Conservation (phyloP, 768 basidiomycete genomes). For the Lactarius sanguifluus region DNA sequence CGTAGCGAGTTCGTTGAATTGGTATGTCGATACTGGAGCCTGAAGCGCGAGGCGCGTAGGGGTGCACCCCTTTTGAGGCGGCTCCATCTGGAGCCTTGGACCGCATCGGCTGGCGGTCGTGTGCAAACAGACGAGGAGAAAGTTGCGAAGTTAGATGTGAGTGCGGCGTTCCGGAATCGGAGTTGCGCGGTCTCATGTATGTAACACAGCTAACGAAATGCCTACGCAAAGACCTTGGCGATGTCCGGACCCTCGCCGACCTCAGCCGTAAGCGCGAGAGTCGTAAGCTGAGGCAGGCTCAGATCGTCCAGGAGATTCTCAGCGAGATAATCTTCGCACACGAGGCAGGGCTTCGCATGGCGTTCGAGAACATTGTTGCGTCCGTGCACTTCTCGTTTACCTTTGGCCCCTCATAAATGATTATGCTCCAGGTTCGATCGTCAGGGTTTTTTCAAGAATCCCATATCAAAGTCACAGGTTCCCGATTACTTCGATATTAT, state of each 20-base stretch:
- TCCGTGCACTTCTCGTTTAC: conserved; percentile 39
- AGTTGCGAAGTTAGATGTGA: conserved; percentile 74
- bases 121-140: conserved; percentile 82
- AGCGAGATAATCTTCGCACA: conserved; percentile 65
- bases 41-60: conserved; percentile 90
- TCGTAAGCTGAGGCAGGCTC: conserved; percentile 69
- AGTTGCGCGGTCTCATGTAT: conserved; percentile 7
- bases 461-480: conserved; percentile 75
- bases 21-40: conserved; percentile 93
- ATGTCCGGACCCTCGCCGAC: conserved; percentile 63
- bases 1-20: conserved; percentile 73
- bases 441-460: conserved; percentile 73
- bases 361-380: conserved; percentile 71
- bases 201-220: conserved; percentile 52
- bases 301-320: conserved; percentile 66
- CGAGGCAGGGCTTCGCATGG: conserved; percentile 54
- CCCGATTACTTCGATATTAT: conserved; percentile 92
- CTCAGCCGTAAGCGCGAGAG: conserved; percentile 76
- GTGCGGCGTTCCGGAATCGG: conserved; percentile 31
- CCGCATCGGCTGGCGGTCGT: conserved; percentile 64
- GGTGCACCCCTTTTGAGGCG: conserved; percentile 93
- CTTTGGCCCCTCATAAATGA: conserved; percentile 11
- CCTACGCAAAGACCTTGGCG: conserved; percentile 75
- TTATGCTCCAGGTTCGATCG: conserved; percentile 61
- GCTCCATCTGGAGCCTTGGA: conserved; percentile 97